These are phyloP conservation scores for Kwoniella europaea DNA, from an alignment of 768 basidiomycete species.

Conservation along the genomic window DNA sequence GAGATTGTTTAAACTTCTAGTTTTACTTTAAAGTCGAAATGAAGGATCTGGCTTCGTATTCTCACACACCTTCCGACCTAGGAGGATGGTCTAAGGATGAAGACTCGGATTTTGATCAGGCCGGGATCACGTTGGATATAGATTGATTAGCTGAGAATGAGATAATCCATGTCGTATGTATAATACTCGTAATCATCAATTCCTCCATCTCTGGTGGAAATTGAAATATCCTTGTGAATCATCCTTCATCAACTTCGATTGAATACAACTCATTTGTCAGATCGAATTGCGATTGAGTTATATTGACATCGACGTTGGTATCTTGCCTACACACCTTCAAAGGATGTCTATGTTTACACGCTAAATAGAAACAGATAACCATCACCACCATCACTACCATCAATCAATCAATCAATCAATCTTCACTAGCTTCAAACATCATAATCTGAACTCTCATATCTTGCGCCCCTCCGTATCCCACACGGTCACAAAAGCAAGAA, in stretches of 20 bases:
- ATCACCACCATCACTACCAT: neutral
- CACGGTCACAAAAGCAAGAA: neutral
- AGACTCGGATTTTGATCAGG: neutral
- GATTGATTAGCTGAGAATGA: neutral
- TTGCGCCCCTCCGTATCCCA: neutral
- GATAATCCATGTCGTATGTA: neutral
- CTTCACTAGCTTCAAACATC: conserved; percentile 1
- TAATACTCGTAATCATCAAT: too few species aligned
- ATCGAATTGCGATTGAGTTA: neutral
- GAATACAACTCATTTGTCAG: neutral
- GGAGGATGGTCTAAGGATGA: neutral
- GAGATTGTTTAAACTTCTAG: neutral
- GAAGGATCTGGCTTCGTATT: neutral
- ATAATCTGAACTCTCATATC: neutral
- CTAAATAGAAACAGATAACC: neutral
- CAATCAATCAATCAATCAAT: neutral
- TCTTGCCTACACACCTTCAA: neutral
- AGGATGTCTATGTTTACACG: neutral
- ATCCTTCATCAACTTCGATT: neutral
- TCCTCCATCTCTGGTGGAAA: neutral
- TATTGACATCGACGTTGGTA: too few species aligned
- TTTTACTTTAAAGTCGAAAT: neutral
- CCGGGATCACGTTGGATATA: neutral
- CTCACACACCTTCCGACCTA: neutral
- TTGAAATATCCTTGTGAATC: neutral